Evolutionary conservation across 306 rosid genomes (phyloP), one percentile per base, ranked within the genome.

Genomic region (Dryas octopetala): DNA sequence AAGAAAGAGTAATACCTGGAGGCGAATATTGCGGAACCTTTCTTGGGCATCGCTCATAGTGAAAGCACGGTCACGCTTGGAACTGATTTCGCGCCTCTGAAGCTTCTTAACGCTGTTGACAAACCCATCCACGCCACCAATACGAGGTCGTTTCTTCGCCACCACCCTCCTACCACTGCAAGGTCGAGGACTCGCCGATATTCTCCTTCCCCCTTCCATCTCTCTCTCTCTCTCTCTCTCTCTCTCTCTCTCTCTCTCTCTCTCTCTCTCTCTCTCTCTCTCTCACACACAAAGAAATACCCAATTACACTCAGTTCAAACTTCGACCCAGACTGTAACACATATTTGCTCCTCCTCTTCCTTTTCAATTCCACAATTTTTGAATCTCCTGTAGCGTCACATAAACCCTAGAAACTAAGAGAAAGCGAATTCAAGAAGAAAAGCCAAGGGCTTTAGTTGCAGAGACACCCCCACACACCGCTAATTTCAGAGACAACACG

Each of bases 181-280:
- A 62, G 91, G 89, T 40, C 95, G 78, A 53, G 91, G 91, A 64
- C 84, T 88, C 76, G 90, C 87, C 62, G 90, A 83, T 28, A 89
- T 85, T 80, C 98, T 89, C 77, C 86, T 85, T 70, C 89, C 89
- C 4, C 82, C 93, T 44, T 90, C 98, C 98, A 93, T 92, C 57
- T 28, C 23, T 26, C 38, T 49, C 62, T 4, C 23, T 23, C 47
- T 64, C 60, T 26, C 38, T 49, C 62, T 4, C 23, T 23, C 47
- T 64, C 60, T 92, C 57, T 28, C 23, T 26, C 38, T 49, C 62
- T 4, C 23, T 23, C 47, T 64, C 60, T 92, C 57, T 28, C 23
- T 26, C 38, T 49, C 62, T 4, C 23, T 23, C 47, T 64, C 60
- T 92, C 57, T 26, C 23, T 26, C 38, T 49, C 62, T 4, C 23